Evolutionary conservation across 192 early-diverging fungal species (phyloP).

Genomic region (Radiomyces spectabilis): DNA sequence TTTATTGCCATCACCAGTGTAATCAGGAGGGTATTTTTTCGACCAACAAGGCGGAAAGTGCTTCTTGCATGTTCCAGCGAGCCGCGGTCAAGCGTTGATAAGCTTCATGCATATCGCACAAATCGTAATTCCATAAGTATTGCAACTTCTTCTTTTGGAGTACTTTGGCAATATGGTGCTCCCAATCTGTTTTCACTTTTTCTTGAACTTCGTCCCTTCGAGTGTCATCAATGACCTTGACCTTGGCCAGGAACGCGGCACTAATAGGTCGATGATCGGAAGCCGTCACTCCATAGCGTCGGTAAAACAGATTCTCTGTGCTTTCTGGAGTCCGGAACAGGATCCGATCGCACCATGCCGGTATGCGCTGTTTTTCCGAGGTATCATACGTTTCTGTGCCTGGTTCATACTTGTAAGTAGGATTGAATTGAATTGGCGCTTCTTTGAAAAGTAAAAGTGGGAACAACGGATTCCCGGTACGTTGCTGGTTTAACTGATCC

Average conservation of each 20-base stretch:
- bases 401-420: slow-evolving; percentile 97
- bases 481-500: slow-evolving; percentile 55
- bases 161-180: slow-evolving; percentile 24
- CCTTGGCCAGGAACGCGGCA: slow-evolving; percentile 53
- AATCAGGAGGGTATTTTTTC: too few species aligned
- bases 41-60: neutral
- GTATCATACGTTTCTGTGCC: slow-evolving; percentile 82
- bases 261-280: slow-evolving; percentile 86
- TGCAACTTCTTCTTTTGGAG: slow-evolving; percentile 11
- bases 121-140: slow-evolving; percentile 11
- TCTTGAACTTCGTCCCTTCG: slow-evolving; percentile 33
- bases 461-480: slow-evolving; percentile 55
- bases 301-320: slow-evolving; percentile 45
- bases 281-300: slow-evolving; percentile 57
- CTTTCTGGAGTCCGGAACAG: slow-evolving; percentile 48
- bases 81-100: neutral
- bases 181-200: slow-evolving; percentile 43
- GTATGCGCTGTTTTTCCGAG: slow-evolving; percentile 88
- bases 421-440: slow-evolving; percentile 71
- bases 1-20: too few species aligned
- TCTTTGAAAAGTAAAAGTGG: slow-evolving; percentile 73
- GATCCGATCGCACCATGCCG: slow-evolving; percentile 96
- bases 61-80: slow-evolving; percentile 10
- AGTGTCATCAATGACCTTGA: slow-evolving; percentile 51
- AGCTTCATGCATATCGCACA: slow-evolving; percentile 6